phyloP scores from a whole-genome alignment of 306 rosid species.

The Macrotyloma uniflorum region DNA sequence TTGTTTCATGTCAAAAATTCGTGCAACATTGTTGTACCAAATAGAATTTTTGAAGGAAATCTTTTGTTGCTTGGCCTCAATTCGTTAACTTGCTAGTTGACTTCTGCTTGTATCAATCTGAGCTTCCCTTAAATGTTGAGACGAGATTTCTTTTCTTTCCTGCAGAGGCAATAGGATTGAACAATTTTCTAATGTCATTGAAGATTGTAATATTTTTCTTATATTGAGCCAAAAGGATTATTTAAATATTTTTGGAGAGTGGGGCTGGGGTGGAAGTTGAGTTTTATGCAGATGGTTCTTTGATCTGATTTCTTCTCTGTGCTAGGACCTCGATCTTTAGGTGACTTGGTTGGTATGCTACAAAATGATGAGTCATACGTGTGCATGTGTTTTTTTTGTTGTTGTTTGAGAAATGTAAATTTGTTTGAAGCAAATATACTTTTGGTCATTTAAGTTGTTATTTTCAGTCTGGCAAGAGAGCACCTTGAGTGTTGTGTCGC shows the following conservation, averaged over 20 bases:
- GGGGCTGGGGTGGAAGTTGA: background rate
- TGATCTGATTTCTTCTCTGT: conserved; percentile 26
- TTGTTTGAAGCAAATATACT: conserved; percentile 10
- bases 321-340: background rate
- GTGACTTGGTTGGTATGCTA: conserved; percentile 11
- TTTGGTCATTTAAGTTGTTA: background rate
- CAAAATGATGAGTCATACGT: background rate
- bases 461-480: background rate
- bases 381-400: background rate
- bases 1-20: background rate
- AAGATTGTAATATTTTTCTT: background rate
- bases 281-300: background rate
- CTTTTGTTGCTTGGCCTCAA: conserved; percentile 7
- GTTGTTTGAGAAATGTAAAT: background rate
- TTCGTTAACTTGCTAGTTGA: background rate
- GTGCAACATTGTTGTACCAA: background rate
- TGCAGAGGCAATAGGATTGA: background rate
- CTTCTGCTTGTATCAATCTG: background rate
- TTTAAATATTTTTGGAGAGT: background rate
- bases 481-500: background rate
- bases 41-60: background rate
- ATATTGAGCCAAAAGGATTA: background rate
- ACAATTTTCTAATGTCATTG: background rate
- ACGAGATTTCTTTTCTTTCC: background rate
- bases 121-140: background rate